These are phyloP conservation scores for Saturnispora galanensis DNA, from an alignment of 805 yeast species.

Conservation along the genomic window DNA sequence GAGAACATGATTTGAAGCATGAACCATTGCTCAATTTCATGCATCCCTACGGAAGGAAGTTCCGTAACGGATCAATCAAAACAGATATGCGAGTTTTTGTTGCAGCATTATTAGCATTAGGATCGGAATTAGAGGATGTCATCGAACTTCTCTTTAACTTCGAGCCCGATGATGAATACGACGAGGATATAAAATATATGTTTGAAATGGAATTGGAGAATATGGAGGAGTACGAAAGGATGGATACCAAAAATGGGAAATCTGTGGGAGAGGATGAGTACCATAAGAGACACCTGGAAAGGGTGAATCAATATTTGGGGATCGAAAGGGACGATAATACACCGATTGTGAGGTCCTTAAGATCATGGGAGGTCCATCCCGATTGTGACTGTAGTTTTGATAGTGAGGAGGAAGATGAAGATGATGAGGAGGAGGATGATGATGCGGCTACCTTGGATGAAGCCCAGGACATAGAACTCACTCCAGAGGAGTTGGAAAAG, in stretches of 20 bases:
- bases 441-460: conserved; percentile 11
- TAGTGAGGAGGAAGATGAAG: conserved; percentile 16
- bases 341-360: conserved; percentile 1
- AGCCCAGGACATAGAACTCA: background rate
- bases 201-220: conserved; percentile 24
- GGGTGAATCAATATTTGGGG: conserved; percentile 6
- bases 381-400: conserved; percentile 28
- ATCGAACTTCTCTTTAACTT: conserved; percentile 45
- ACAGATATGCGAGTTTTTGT: conserved; percentile 51
- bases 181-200: conserved; percentile 43
- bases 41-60: conserved; percentile 57
- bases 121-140: conserved; percentile 37
- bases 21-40: conserved; percentile 50
- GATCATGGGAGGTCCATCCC: conserved; percentile 25
- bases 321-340: conserved; percentile 7
- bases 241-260: conserved; percentile 7
- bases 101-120: conserved; percentile 43
- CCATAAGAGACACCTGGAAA: conserved; percentile 7
- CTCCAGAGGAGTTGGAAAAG: background rate
- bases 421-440: conserved; percentile 12
- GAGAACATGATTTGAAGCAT: conserved; percentile 48
- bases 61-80: conserved; percentile 49
- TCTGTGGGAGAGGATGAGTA: conserved; percentile 10
- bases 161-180: conserved; percentile 54
- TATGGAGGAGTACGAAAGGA: conserved; percentile 17